Evolutionary conservation across 805 yeast genomes (phyloP).

Genomic region (Candida piceae): DNA sequence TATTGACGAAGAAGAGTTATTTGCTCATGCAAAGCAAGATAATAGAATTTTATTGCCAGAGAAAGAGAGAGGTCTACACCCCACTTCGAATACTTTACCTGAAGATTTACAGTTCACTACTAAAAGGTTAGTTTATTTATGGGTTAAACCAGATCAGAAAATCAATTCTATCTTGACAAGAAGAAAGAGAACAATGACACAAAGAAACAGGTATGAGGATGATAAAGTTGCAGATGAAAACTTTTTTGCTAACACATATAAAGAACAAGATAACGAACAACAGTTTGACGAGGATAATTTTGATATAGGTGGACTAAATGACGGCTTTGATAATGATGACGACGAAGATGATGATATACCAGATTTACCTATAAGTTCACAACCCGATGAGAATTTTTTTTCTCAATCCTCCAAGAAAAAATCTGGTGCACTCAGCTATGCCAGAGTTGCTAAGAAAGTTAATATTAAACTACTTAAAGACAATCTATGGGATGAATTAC

Average conservation of each 20-base stretch:
- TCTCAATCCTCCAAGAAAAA: conserved; percentile 15
- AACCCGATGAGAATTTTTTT: conserved; percentile 8
- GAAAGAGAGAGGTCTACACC: conserved; percentile 20
- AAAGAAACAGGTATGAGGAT: conserved; percentile 17
- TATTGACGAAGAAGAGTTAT: conserved; percentile 20
- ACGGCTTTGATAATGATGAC: too few relatives aligned
- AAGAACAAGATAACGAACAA: conserved; percentile 27
- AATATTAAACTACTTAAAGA: conserved; percentile 43
- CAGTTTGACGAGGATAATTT: conserved; percentile 13
- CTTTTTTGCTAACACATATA: conserved; percentile 45
- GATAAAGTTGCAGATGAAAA: conserved; percentile 44
- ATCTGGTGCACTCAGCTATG: conserved; percentile 33
- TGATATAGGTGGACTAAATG: too few relatives aligned
- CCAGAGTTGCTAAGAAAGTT: conserved; percentile 44
- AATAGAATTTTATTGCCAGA: conserved; percentile 22
- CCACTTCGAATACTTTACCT: conserved; percentile 34
- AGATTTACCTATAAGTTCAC: conserved; percentile 21
- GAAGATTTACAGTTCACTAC: conserved; percentile 49
- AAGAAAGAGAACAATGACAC: conserved; percentile 15
- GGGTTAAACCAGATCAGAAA: conserved; percentile 37
- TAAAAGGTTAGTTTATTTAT: conserved; percentile 40
- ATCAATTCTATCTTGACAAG: conserved; percentile 25
- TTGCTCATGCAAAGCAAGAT: conserved; percentile 19
- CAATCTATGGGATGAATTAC: conserved; percentile 40
- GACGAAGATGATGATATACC: conserved; percentile 32